phyloP scores from a whole-genome alignment of 345 rosid species.

The Citrus maxima region DNA sequence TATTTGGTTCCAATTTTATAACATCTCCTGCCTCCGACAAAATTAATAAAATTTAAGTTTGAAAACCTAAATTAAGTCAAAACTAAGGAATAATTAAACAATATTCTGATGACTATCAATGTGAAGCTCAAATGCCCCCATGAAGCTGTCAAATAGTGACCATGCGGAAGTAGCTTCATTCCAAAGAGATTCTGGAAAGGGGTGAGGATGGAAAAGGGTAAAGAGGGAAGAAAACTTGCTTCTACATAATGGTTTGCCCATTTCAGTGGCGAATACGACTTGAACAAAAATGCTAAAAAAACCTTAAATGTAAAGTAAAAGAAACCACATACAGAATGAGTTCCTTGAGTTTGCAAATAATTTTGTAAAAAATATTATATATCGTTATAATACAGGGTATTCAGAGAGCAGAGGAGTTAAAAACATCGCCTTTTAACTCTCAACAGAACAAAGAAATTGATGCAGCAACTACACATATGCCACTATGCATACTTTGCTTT shows the following conservation, averaged over 20 bases:
- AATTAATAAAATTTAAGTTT: too few relatives aligned
- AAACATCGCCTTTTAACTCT: constrained; percentile 3
- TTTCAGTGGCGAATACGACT: neutral
- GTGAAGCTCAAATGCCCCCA: too few relatives aligned
- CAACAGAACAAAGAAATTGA: constrained; percentile 6
- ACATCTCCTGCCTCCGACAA: too few relatives aligned
- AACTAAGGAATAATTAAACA: too few relatives aligned
- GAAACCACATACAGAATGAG: neutral
- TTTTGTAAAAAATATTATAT: neutral
- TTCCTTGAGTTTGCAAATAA: neutral
- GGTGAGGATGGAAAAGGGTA: too few relatives aligned
- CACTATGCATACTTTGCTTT: constrained; percentile 26
- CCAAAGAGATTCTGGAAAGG: too few relatives aligned
- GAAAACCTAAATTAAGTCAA: too few relatives aligned
- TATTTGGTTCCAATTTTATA: neutral
- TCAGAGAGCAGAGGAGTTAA: constrained; percentile 2
- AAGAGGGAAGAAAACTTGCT: too few relatives aligned
- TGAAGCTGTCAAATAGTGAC: too few relatives aligned
- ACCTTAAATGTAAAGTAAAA: neutral
- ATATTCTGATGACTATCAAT: too few relatives aligned
- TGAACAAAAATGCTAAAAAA: neutral
- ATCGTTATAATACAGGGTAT: constrained; percentile 4
- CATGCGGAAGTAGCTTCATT: too few relatives aligned
- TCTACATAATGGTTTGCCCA: neutral
- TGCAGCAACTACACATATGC: constrained; percentile 11